Percentiles rank a stretch among this genome's conserved stretches.
phyloP scores from a whole-genome alignment of 2,329 filamentous ascomycete species.

The Pseudogymnoascus sp. region DNA sequence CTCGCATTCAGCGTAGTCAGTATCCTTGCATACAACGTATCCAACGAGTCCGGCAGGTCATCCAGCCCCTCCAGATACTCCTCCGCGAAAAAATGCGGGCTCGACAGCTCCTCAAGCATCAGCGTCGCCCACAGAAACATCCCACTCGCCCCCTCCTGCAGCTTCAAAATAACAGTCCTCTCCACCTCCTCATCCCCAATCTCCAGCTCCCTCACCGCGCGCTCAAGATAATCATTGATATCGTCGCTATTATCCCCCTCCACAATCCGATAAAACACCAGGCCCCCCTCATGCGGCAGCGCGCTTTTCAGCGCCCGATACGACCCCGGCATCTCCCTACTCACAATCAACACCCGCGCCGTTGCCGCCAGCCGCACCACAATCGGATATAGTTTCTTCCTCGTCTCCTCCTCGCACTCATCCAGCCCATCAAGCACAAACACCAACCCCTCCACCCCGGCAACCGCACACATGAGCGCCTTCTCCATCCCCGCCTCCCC shows the following conservation, averaged over 20 bases:
- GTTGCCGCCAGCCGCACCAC: neutral
- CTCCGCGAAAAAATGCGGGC: neutral
- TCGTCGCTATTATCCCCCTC: neutral
- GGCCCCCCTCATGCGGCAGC: neutral
- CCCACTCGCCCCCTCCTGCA: neutral
- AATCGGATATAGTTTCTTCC: neutral
- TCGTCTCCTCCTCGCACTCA: neutral
- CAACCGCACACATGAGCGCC: neutral
- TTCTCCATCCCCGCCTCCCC: neutral
- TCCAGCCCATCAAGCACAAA: neutral
- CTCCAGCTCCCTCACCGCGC: neutral
- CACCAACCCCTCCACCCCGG: neutral
- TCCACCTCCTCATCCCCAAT: constrained; percentile 4
- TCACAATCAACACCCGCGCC: neutral
- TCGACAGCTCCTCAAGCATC: constrained; percentile 7
- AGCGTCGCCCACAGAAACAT: constrained; percentile 11
- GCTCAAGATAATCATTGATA: neutral
- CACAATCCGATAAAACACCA: constrained; percentile 1
- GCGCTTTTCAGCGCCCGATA: neutral
- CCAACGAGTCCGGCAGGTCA: neutral
- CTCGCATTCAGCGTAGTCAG: neutral
- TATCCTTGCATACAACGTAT: neutral
- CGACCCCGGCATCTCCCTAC: neutral
- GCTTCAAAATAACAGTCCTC: neutral
- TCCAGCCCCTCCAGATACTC: neutral